phyloP scores from a whole-genome alignment of 352 stramenopile genomes.

The Globisporangium heterothallicum region DNA sequence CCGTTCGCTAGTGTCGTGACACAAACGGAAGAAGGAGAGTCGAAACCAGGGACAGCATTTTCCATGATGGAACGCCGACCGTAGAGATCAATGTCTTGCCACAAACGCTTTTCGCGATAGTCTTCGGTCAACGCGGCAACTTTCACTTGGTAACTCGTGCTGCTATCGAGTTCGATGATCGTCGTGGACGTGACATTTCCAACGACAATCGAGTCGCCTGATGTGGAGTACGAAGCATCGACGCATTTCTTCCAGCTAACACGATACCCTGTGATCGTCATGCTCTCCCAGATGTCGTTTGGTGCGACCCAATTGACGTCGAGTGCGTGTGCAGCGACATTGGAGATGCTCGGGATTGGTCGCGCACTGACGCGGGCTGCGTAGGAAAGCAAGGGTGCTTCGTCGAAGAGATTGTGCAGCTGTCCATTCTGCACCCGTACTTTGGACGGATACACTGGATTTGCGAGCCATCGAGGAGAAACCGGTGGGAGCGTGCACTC shows the following conservation, averaged over 20 bases:
- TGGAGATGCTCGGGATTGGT: conserved; percentile 44
- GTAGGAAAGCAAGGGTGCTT: conserved; percentile 63
- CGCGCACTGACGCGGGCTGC: conserved; percentile 30
- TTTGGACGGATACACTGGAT: conserved; percentile 35
- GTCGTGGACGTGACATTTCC: conserved; percentile 92
- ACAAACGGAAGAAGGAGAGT: conserved; percentile 39
- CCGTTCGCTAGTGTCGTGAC: conserved; percentile 45
- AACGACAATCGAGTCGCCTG: conserved; percentile 34
- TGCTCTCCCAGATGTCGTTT: conserved; percentile 54
- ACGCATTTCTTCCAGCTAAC: conserved; percentile 50
- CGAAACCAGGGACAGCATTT: conserved; percentile 45
- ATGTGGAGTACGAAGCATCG: conserved; percentile 21
- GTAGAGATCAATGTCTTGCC: conserved; percentile 85
- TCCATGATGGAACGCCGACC: conserved; percentile 44
- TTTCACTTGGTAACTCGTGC: conserved; percentile 69
- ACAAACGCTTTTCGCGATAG: conserved; percentile 27
- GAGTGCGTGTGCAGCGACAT: conserved; percentile 68
- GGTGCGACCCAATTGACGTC: conserved; percentile 81
- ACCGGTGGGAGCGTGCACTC: conserved; percentile 70
- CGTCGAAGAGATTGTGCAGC: conserved; percentile 53
- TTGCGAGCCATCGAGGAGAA: conserved; percentile 18
- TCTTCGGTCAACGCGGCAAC: conserved; percentile 81
- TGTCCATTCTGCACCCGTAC: conserved; percentile 64
- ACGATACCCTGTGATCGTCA: conserved; percentile 83
- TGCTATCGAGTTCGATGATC: conserved; percentile 53